A percentile compares a stretch with the other conserved stretches of the same genome.
Evolutionary conservation across 2,329 filamentous ascomycete species (phyloP).

Genomic region (Emergomyces orientalis): DNA sequence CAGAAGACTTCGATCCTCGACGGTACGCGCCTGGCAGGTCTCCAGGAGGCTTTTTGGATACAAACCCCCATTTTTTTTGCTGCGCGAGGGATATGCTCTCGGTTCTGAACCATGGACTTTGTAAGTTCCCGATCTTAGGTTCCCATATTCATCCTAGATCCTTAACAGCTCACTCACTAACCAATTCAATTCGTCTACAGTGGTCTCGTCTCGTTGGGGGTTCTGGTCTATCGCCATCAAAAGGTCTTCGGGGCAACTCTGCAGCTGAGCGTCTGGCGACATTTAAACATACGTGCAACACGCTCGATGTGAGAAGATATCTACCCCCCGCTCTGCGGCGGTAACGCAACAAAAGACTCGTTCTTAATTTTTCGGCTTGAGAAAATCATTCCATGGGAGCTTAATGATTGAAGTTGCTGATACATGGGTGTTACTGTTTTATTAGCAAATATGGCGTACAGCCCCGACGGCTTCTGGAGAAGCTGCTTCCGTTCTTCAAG

Average conservation of each 20-base stretch:
- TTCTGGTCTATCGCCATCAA: conserved; percentile 37
- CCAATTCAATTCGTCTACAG: conserved; percentile 26
- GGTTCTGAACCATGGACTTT: conserved; percentile 33
- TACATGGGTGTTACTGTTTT: neutral
- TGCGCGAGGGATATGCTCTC: conserved; percentile 4
- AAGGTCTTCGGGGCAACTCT: conserved; percentile 44
- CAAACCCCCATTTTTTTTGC: too few relatives aligned
- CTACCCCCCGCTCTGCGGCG: neutral
- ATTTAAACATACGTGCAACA: conserved; percentile 54
- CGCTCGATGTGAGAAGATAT: conserved; percentile 42
- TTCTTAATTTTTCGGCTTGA: neutral
- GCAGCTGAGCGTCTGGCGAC: conserved; percentile 52
- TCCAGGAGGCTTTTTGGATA: too few relatives aligned
- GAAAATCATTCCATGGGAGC: neutral
- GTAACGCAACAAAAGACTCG: neutral
- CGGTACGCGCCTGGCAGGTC: too few relatives aligned
- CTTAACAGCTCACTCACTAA: neutral
- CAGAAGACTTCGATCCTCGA: too few relatives aligned
- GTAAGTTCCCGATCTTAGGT: conserved; percentile 26
- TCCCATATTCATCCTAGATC: neutral
- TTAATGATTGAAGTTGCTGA: conserved; percentile 1
- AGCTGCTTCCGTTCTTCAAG: conserved; percentile 41
- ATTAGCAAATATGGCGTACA: conserved; percentile 52
- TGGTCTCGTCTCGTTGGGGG: conserved; percentile 55
- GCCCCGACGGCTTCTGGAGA: conserved; percentile 42